Evolutionary conservation across 2,329 filamentous ascomycete species (phyloP).

Genomic region (Orbilia ellipsospora): DNA sequence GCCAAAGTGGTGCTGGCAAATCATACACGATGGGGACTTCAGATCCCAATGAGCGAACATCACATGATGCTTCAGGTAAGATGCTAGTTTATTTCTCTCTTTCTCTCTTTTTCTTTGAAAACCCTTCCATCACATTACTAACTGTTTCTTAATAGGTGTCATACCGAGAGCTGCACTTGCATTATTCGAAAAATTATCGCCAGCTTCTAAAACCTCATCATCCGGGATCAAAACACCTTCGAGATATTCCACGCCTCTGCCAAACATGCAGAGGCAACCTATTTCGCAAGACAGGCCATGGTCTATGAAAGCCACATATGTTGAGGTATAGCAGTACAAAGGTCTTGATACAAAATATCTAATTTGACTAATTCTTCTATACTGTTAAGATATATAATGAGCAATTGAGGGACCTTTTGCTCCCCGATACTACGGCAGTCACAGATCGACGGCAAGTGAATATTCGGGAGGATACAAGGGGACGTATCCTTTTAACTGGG

Average conservation of each 20-base stretch:
- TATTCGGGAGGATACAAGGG: constrained; percentile 93
- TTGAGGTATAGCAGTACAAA: constrained; percentile 68
- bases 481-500: constrained; percentile 92
- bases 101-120: background rate
- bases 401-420: constrained; percentile 86
- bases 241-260: constrained; percentile 76
- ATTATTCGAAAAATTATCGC: constrained; percentile 82
- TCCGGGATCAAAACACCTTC: constrained; percentile 83
- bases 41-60: constrained; percentile 78
- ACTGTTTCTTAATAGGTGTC: constrained; percentile 73
- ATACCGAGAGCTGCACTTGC: constrained; percentile 88
- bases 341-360: background rate
- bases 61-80: constrained; percentile 43
- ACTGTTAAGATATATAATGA: constrained; percentile 90
- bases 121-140: background rate
- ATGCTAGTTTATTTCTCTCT: background rate
- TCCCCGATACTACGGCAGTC: constrained; percentile 75
- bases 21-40: constrained; percentile 99
- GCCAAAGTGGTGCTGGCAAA: constrained; percentile 96
- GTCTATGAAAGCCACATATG: constrained; percentile 93
- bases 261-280: constrained; percentile 64
- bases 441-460: constrained; percentile 82
- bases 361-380: background rate
- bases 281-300: constrained; percentile 75
- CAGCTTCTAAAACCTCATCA: constrained; percentile 67